phyloP scores from a whole-genome alignment of 805 yeast genomes.

The Lipomyces kockii region DNA sequence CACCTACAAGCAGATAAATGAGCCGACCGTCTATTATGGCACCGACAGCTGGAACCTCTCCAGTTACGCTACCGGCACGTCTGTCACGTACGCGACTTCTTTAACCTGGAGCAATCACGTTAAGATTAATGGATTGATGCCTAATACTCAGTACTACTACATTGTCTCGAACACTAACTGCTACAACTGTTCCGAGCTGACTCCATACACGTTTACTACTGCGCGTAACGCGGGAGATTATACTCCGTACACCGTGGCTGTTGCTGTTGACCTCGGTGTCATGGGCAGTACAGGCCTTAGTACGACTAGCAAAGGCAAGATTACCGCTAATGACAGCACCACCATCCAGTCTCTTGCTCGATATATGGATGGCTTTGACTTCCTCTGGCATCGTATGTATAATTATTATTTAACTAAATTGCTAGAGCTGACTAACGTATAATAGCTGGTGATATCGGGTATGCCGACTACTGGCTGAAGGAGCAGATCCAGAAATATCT shows the following conservation, averaged over 20 bases:
- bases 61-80: conserved; percentile 10
- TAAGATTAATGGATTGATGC: conserved; percentile 32
- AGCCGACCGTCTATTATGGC: conserved; percentile 40
- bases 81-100: conserved; percentile 37
- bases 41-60: conserved; percentile 14
- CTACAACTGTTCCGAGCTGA: conserved; percentile 12
- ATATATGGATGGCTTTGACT: conserved; percentile 6
- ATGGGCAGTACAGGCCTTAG: conserved; percentile 10
- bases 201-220: conserved; percentile 21
- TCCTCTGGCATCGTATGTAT: conserved; percentile 14
- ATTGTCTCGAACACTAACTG: conserved; percentile 30
- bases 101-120: conserved; percentile 40
- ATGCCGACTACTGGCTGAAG: conserved; percentile 43
- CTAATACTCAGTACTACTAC: conserved; percentile 40
- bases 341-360: conserved; percentile 18
- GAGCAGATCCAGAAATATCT: conserved; percentile 24
- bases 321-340: conserved; percentile 3
- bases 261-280: conserved; percentile 18
- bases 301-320: background rate
- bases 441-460: conserved; percentile 42
- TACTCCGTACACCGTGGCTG: conserved; percentile 18
- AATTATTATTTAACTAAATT: background rate
- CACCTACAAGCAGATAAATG: conserved; percentile 27
- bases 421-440: background rate
- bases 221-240: conserved; percentile 16